Evolutionary conservation across 805 yeast genomes (phyloP).

Genomic region (Jamesozyma piceae): DNA sequence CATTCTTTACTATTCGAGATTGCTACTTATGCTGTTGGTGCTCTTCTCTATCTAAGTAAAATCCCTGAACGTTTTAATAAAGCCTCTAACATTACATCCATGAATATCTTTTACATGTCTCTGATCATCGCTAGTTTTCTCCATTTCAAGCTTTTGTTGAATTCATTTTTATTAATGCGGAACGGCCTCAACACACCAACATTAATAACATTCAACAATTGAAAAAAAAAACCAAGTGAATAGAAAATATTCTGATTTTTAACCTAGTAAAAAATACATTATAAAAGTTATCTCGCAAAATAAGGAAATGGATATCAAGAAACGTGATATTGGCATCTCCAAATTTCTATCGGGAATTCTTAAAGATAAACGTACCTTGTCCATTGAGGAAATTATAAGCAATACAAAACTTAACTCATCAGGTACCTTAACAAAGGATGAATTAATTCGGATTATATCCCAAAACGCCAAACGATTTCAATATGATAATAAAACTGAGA

Average conservation of each 20-base stretch:
- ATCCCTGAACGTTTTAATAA: slow-evolving; percentile 54
- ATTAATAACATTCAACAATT: slow-evolving; percentile 10
- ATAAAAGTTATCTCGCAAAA: not conserved
- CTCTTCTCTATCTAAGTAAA: slow-evolving; percentile 59
- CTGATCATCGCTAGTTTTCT: slow-evolving; percentile 64
- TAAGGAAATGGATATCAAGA: not conserved
- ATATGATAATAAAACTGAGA: not conserved
- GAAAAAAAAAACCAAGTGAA: not conserved
- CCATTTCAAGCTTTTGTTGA: slow-evolving; percentile 55
- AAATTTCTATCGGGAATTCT: not conserved
- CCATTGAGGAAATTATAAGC: not conserved
- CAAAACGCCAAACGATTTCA: not conserved
- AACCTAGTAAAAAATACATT: not conserved
- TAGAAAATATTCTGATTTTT: not conserved
- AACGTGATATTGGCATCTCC: not conserved
- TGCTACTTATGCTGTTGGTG: slow-evolving; percentile 59
- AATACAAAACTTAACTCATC: not conserved
- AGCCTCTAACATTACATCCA: slow-evolving; percentile 34
- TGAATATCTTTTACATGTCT: slow-evolving; percentile 64
- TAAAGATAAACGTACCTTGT: not conserved
- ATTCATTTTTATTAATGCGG: slow-evolving; percentile 37
- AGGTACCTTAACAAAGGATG: not conserved
- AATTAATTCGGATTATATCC: not conserved
- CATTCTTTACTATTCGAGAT: slow-evolving; percentile 57
- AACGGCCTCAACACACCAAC: slow-evolving; percentile 19